Conservation (phyloP, 2,329 filamentous ascomycete genomes). For the Beauveria brongniartii region DNA sequence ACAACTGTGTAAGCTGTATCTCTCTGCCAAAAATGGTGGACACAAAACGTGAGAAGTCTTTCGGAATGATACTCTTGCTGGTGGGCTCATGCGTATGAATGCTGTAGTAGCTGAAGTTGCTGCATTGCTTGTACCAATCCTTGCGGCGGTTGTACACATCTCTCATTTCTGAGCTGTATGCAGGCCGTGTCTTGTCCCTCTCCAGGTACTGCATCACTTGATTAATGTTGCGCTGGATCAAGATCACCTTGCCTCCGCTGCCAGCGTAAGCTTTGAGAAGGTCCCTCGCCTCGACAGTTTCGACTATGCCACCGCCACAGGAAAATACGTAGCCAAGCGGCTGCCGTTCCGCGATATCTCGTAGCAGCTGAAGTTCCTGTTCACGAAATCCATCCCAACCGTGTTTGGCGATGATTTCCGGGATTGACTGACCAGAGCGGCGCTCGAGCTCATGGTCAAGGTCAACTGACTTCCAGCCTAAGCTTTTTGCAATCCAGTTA, state of each 20-base stretch:
- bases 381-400: constrained; percentile 88
- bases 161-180: constrained; percentile 88
- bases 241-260: constrained; percentile 72
- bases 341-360: constrained; percentile 65
- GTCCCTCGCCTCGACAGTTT: constrained; percentile 70
- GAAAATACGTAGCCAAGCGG: constrained; percentile 75
- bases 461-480: constrained; percentile 74
- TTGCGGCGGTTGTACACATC: constrained; percentile 83
- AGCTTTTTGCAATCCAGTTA: constrained; percentile 68
- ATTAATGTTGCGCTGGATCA: constrained; percentile 81
- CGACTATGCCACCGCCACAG: constrained; percentile 89
- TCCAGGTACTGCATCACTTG: constrained; percentile 84
- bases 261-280: constrained; percentile 66
- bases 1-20: constrained; percentile 38
- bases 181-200: constrained; percentile 81
- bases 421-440: constrained; percentile 66
- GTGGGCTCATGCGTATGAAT: constrained; percentile 43
- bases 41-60: constrained; percentile 31
- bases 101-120: constrained; percentile 89
- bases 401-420: constrained; percentile 65
- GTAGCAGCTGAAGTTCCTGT: constrained; percentile 67
- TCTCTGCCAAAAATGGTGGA: constrained; percentile 29
- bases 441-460: constrained; percentile 81
- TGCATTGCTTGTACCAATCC: constrained; percentile 85
- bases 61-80: constrained; percentile 20